Conservation (phyloP, 805 yeast species). For the Candida germanica region DNA sequence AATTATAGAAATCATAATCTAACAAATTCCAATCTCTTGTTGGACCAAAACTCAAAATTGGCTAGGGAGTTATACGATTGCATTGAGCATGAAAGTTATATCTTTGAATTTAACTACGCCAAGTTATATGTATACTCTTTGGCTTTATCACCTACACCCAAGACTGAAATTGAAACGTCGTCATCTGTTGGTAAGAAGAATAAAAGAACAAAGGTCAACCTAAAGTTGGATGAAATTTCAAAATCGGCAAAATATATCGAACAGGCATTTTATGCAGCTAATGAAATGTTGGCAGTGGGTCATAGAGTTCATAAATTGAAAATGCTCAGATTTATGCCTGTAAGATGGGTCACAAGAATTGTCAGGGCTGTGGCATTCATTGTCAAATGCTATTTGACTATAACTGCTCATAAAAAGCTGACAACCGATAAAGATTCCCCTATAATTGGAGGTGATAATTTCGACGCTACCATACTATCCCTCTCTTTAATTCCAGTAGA, state of each 20-base stretch:
- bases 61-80: slow-evolving; percentile 36
- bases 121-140: slow-evolving; percentile 80
- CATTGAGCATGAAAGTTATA: slow-evolving; percentile 66
- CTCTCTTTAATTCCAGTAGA: slow-evolving; percentile 66
- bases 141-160: slow-evolving; percentile 54
- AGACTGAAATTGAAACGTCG: slow-evolving; percentile 12
- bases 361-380: slow-evolving; percentile 88
- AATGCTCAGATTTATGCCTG: slow-evolving; percentile 76
- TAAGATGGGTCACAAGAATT: slow-evolving; percentile 85
- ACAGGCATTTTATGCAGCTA: slow-evolving; percentile 79
- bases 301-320: slow-evolving; percentile 63
- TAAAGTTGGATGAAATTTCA: slow-evolving; percentile 67
- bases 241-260: slow-evolving; percentile 75
- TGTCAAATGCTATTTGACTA: slow-evolving; percentile 76
- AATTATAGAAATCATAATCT: slow-evolving; percentile 32
- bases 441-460: slow-evolving; percentile 23
- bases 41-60: slow-evolving; percentile 32
- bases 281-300: slow-evolving; percentile 70
- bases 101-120: slow-evolving; percentile 82
- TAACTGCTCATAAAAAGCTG: slow-evolving; percentile 44
- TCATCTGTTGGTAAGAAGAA: slow-evolving; percentile 10
- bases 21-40: slow-evolving; percentile 17
- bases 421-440: slow-evolving; percentile 4
- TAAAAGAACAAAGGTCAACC: slow-evolving; percentile 20
- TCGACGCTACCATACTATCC: slow-evolving; percentile 51